Evolutionary conservation across 2,329 filamentous ascomycete species (phyloP).

Genomic region (Biscogniauxia mediterranea): DNA sequence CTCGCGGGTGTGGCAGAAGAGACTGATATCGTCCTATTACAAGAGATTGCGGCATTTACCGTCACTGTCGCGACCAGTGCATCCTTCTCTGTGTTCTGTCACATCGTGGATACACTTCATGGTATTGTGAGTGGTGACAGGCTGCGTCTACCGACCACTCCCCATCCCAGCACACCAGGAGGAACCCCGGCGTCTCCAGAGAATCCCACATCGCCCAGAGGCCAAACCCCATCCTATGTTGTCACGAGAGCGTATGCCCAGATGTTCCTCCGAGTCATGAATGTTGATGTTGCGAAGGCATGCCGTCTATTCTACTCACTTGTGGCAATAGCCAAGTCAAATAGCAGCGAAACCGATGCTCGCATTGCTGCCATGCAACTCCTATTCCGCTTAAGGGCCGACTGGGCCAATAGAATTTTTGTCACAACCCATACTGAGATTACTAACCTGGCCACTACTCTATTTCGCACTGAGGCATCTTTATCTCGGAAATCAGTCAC

Average conservation of each 20-base stretch:
- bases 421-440: conserved; percentile 70
- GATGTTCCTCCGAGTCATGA: conserved; percentile 74
- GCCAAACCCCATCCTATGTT: conserved; percentile 64
- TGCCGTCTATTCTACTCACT: conserved; percentile 61
- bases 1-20: conserved; percentile 62
- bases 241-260: conserved; percentile 69
- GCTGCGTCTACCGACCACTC: conserved; percentile 41
- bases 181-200: conserved; percentile 21
- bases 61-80: conserved; percentile 62
- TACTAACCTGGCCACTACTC: conserved; percentile 66
- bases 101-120: conserved; percentile 53
- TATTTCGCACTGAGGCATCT: conserved; percentile 63
- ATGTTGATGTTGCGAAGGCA: conserved; percentile 63
- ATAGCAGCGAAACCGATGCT: conserved; percentile 62
- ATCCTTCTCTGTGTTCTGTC: conserved; percentile 56
- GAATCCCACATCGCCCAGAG: conserved; percentile 26
- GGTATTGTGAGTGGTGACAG: conserved; percentile 50
- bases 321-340: conserved; percentile 60
- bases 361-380: conserved; percentile 74
- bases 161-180: conserved; percentile 25
- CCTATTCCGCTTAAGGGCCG: conserved; percentile 78
- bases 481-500: conserved; percentile 50
- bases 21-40: conserved; percentile 61
- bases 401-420: conserved; percentile 75
- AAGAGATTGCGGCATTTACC: conserved; percentile 63